These are phyloP conservation scores for Pestalotiopsis sp. DNA, from an alignment of 2,329 filamentous ascomycete species.

Conservation along the genomic window DNA sequence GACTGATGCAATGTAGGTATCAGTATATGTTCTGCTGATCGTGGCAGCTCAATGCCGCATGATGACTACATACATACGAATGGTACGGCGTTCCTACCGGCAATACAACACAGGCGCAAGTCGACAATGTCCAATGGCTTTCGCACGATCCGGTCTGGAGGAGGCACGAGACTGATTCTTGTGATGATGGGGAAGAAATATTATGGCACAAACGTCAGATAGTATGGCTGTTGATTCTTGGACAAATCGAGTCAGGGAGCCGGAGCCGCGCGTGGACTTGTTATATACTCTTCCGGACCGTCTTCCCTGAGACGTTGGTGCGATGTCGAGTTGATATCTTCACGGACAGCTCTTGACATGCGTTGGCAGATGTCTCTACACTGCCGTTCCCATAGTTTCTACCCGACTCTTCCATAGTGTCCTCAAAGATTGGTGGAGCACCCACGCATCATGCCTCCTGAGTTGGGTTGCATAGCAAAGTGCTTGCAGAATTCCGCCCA, in stretches of 20 bases:
- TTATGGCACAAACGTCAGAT: background rate
- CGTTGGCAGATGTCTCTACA: constrained; percentile 26
- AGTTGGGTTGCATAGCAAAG: constrained; percentile 34
- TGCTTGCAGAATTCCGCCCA: constrained; percentile 5
- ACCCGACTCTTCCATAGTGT: constrained; percentile 23
- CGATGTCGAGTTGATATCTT: constrained; percentile 9
- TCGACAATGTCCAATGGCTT: background rate
- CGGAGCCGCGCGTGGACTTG: constrained; percentile 20
- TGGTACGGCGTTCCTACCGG: background rate
- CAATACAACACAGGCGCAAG: background rate
- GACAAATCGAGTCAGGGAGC: background rate
- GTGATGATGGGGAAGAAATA: background rate
- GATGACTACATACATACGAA: background rate
- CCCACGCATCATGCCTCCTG: constrained; percentile 31
- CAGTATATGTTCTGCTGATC: background rate
- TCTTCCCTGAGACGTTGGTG: constrained; percentile 14
- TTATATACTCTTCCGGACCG: constrained; percentile 23
- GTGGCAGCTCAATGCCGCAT: constrained; percentile 4
- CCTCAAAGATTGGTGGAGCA: constrained; percentile 27
- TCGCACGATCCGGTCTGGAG: background rate
- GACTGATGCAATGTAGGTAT: background rate
- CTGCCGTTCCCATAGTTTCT: constrained; percentile 28
- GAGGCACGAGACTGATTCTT: background rate
- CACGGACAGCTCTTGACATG: constrained; percentile 20
- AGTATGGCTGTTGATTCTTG: background rate